Evolutionary conservation across 176 grass and related monocot species (phyloP), one percentile per base, ranked within the genome.

Genomic region (Thinopyrum elongatum): DNA sequence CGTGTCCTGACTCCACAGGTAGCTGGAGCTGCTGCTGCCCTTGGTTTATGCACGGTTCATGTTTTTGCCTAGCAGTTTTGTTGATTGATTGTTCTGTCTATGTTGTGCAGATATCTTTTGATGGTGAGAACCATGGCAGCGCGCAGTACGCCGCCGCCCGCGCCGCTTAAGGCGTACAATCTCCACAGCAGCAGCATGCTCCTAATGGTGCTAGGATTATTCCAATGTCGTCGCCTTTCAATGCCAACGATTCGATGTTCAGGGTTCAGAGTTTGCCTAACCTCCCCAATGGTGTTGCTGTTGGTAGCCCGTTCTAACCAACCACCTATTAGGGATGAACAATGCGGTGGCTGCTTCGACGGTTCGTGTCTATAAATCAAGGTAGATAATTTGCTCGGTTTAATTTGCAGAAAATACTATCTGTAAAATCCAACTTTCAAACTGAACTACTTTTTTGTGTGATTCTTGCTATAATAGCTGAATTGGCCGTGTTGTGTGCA

Each of bases 1-100:
- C 83, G 68, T 41, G 51, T 65, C 22, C 79, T 86, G 15, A 73
- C 88, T n/a, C 81, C 87, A 14, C 95, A 94, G 93, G 95, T 97
- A 1, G 5, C 16, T 3, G 10, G 9, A 21, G 46, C 42, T 74
- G 34, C 66, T 78, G 46, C 55, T 74, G 34, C 66, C 71, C n/a
- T 77, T 64, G 38, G 15, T 71, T 61, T 29, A 13, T 21, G 29
- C 19, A 5, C 14, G 17, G 5, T 78, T 82, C 64, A 13, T 23
- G 7, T 81, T 70, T n/a, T 22, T 57, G 7, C 34, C 29, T 60
- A 0, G 1, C 9, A n/a, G 33, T 65, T 80, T 42, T 57, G 7
- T 11, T 76, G 3, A 81, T 6, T 16, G 7, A 38, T 38, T 38
- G 10, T 12, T 49, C 19, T 46, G 19, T 12, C 55, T 38, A 26